Base-by-base conservation (phyloP, 208 protist species). In the Leishmania mexicana region DNA sequence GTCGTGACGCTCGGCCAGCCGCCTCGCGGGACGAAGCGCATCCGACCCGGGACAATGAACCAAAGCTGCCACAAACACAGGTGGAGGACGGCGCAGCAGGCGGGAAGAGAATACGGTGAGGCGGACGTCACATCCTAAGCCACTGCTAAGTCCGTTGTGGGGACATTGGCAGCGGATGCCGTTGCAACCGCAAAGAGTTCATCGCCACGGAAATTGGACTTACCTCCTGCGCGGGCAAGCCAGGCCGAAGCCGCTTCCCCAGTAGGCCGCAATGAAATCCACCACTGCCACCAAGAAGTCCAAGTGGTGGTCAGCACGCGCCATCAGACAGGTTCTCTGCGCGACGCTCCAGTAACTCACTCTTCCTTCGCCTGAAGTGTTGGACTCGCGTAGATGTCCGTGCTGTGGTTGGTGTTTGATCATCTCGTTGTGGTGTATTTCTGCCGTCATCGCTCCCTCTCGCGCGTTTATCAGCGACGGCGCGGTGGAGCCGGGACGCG, bases 1-100 rank as follows among this genome's bases (percentile, higher is more conserved):
- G 89, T 10, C 64, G 67, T 40, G 86, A 93, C 4, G 24, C 17
- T 38, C 54, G 53, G 19, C 3, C 31, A 21, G 65, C 58, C 24
- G 11, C 51, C 17, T 28, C 1, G 40, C 24, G 17, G 72, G 31
- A 11, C 8, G 31, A 24, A 2, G 0, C 53, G 19, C 19, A 21
- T 7, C 17, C 7, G 28, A 19, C 19, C 35, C 15, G 57, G 24
- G 35, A 38, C 54, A 67, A 3, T 13, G 54, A 21, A 35, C 47
- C 42, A 28, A 58, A 35, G 28, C 31, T 75, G 64, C 75, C 24
- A n/a, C 40, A 65, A 35, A 38, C 38, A 54, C 24, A 5, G 73
- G 7, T 45, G n/a, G 8, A 10, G 28, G 68, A 8, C 5, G 24
- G 3, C 21, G 68, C 68, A 31, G 0, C 40, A 51, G 68, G 21